Percentiles rank a stretch among this genome's conserved stretches.
Conservation (phyloP, 352 stramenopile species). For the Pythium sukuiense region DNA sequence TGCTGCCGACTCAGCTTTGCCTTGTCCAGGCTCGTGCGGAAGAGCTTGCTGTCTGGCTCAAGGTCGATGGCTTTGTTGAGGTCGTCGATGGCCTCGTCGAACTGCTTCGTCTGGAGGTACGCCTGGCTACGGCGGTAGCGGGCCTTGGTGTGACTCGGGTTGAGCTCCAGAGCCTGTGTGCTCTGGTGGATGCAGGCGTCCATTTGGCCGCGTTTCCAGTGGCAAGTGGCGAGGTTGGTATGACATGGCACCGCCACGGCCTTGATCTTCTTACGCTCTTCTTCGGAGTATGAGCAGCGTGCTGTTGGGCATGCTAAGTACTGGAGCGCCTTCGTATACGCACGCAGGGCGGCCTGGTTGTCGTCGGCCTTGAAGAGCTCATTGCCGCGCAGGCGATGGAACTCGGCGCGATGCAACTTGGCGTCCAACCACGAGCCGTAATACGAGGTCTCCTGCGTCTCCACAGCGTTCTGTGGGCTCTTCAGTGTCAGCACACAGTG, state of each 20-base stretch:
- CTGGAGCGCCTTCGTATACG: constrained; percentile 37
- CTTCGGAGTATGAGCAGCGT: constrained; percentile 36
- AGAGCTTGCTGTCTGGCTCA: constrained; percentile 46
- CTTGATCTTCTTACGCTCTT: constrained; percentile 38
- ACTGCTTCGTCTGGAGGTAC: constrained; percentile 52
- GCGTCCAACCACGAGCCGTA: constrained; percentile 43
- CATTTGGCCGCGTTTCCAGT: constrained; percentile 45
- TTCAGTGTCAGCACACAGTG: constrained; percentile 11
- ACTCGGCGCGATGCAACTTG: constrained; percentile 46
- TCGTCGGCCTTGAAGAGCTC: constrained; percentile 48
- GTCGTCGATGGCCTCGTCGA: constrained; percentile 55
- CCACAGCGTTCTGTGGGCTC: not conserved
- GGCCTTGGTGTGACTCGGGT: constrained; percentile 57
- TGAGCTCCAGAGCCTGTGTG: constrained; percentile 42
- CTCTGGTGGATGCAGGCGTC: constrained; percentile 53
- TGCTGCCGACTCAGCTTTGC: constrained; percentile 17
- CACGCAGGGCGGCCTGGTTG: constrained; percentile 33
- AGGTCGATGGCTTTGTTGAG: constrained; percentile 35
- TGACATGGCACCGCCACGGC: constrained; percentile 48
- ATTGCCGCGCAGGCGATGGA: constrained; percentile 55
- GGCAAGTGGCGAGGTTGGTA: constrained; percentile 62
- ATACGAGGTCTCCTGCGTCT: constrained; percentile 2
- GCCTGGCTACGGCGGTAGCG: constrained; percentile 68
- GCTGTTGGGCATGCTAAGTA: constrained; percentile 53
- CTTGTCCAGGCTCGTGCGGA: constrained; percentile 17